Base-by-base conservation (phyloP, 148 eudicot genomes). In the Rhododendron henanense region DNA sequence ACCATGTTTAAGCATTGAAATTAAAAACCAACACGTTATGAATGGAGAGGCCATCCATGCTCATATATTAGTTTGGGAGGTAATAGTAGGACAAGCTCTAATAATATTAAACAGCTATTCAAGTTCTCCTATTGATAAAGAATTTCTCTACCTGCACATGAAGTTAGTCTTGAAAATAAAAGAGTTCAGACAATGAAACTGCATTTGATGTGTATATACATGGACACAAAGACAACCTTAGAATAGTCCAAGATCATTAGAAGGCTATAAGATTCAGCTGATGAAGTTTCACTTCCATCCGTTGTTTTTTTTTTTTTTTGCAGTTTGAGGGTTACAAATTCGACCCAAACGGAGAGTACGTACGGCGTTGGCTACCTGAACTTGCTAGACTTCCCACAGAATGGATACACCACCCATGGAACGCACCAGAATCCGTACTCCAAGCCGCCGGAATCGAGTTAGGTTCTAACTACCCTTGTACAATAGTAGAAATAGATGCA, bases 351-450 rank as follows among this genome's bases (percentile, higher is more conserved):
- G 99, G 98, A 79, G 99, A 95, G 79, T 97, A 95, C 81, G 98
- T 94, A 73, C 91, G 99, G 55, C 85, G 99, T 74, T 97, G 99
- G 99, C 95, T 97, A 83, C 99, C 99, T 47, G 99, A 97, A 82
- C 98, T 97, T 23, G 91, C 98, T 47, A 90, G 99, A 87, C 90
- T 97, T 50, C 98, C 99, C 23, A 97, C 98, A 53, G 98, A 94
- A 73, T 97, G 99, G 99, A 97, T 97, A 86, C 99, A 97, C 85
- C 99, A 94, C 75, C 99, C 99, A 8, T 97, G 98, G 98, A 87
- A 97, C 84, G 96, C 98, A 39, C 98, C 99, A 14, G 95, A 94
- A 87, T 92, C 87, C 28, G 98, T 97, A 18, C 93, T 95, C 51
- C 98, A 94, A 88, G 99, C 99, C 65, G 98, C 98, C 76, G 98